Percentiles rank a stretch among this genome's conserved stretches.
Conservation (phyloP, 768 basidiomycete species). For the Leccinum obscurum region DNA sequence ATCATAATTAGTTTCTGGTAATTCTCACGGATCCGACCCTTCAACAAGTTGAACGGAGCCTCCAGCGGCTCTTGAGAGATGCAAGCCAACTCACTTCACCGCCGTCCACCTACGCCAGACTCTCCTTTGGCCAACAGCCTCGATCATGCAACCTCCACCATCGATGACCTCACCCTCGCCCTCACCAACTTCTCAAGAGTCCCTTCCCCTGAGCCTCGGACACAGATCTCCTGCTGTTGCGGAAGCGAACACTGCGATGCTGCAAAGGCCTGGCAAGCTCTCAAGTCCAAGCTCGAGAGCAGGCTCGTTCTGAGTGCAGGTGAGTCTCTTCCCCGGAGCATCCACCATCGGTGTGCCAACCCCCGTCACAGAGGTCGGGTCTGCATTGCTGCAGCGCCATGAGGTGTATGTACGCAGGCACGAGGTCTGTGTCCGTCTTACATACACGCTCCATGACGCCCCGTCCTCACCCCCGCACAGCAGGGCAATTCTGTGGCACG, state of each 20-base stretch:
- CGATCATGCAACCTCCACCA: constrained; percentile 55
- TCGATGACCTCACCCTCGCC: constrained; percentile 79
- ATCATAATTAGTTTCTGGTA: constrained; percentile 4
- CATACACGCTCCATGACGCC: constrained; percentile 9
- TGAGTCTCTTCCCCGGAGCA: constrained; percentile 39
- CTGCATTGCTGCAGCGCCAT: constrained; percentile 82
- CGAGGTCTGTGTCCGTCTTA: constrained; percentile 49
- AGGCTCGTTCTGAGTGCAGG: constrained; percentile 84
- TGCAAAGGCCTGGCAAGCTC: constrained; percentile 57
- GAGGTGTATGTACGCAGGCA: constrained; percentile 81
- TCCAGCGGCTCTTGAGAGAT: constrained; percentile 14
- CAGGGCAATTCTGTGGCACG: constrained; percentile 14
- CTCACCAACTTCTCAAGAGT: constrained; percentile 70
- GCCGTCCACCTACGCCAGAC: constrained; percentile 45
- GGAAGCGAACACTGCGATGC: constrained; percentile 64
- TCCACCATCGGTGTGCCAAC: constrained; percentile 6
- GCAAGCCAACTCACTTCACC: constrained; percentile 29
- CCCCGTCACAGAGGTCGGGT: constrained; percentile 70
- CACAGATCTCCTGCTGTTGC: constrained; percentile 62
- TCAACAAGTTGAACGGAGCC: too few species aligned
- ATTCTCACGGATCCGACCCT: constrained; percentile 20
- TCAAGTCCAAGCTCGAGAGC: constrained; percentile 72
- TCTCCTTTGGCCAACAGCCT: constrained; percentile 53
- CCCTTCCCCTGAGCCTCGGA: constrained; percentile 68
- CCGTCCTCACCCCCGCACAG: constrained; percentile 21